Conservation (phyloP, 2,329 filamentous ascomycete genomes). For the Colletotrichum sp. region DNA sequence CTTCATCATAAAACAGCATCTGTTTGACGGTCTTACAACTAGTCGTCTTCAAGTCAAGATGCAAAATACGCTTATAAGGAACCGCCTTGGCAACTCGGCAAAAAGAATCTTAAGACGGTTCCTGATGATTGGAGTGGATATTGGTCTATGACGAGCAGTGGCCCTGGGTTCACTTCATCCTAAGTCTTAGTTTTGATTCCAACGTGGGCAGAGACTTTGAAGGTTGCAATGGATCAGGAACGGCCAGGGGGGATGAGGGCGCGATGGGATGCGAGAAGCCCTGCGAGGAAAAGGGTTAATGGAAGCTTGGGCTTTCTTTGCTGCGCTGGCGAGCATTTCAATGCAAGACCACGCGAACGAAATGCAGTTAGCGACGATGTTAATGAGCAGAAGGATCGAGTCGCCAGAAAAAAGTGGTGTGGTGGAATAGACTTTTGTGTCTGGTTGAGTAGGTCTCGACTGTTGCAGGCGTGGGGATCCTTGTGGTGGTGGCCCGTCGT, state of each 20-base stretch:
- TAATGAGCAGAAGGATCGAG: not conserved
- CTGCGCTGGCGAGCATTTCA: not conserved
- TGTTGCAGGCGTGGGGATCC: not conserved
- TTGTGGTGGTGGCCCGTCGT: not conserved
- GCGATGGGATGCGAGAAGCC: not conserved
- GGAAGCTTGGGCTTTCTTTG: not conserved
- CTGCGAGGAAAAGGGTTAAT: conserved; percentile 5
- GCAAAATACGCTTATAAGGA: not conserved
- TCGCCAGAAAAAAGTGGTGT: not conserved
- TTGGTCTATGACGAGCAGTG: not conserved
- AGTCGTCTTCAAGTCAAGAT: not conserved
- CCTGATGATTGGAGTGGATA: not conserved
- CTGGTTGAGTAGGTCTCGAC: not conserved
- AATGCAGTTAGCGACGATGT: not conserved
- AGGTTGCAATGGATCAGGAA: not conserved
- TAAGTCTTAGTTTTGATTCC: not conserved
- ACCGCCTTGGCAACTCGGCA: not conserved
- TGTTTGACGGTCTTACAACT: not conserved
- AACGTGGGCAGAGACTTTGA: not conserved
- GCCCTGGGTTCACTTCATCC: not conserved
- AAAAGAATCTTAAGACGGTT: not conserved
- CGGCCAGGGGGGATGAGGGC: not conserved
- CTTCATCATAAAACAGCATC: not conserved
- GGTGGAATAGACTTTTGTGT: not conserved
- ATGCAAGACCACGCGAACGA: not conserved